phyloP scores from a whole-genome alignment of 2,329 filamentous ascomycete species.

The Colletotrichum trifolii region DNA sequence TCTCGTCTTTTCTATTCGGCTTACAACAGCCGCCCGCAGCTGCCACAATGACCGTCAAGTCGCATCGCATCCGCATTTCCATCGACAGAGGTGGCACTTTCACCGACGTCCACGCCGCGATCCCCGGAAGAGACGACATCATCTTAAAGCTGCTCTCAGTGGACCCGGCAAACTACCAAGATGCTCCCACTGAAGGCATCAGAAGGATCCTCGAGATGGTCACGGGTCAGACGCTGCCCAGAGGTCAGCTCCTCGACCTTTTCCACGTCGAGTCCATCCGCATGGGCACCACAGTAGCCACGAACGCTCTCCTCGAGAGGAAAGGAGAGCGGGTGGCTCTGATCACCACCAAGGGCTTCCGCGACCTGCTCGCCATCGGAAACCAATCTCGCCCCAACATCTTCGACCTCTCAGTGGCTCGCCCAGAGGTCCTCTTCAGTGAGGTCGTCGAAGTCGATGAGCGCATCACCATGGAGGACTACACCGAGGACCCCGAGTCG shows the following conservation, averaged over 20 bases:
- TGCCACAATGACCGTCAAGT: conserved; percentile 39
- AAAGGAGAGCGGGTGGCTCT: conserved; percentile 79
- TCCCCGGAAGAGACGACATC: conserved; percentile 73
- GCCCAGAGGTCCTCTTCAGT: conserved; percentile 76
- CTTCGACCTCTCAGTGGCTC: conserved; percentile 77
- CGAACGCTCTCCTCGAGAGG: conserved; percentile 79
- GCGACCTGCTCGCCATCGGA: conserved; percentile 77
- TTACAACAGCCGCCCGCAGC: conserved; percentile 7
- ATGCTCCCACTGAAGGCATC: conserved; percentile 80
- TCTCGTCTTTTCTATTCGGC: no score
- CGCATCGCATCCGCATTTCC: conserved; percentile 46
- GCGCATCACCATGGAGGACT: conserved; percentile 78
- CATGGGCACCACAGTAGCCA: conserved; percentile 85
- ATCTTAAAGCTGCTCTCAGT: conserved; percentile 79
- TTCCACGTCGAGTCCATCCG: conserved; percentile 71
- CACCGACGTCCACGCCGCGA: conserved; percentile 76
- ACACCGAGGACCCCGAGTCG: conserved; percentile 73
- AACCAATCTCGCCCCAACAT: conserved; percentile 80
- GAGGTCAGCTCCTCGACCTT: conserved; percentile 48
- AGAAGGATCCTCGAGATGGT: conserved; percentile 56
- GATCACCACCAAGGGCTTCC: conserved; percentile 78
- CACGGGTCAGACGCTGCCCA: conserved; percentile 45
- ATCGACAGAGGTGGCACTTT: conserved; percentile 63
- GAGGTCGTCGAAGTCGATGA: conserved; percentile 80
- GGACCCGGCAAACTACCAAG: conserved; percentile 77